Evolutionary conservation across 2,329 filamentous ascomycete genomes (phyloP), one percentile per base, ranked within the genome.

Genomic region (Fusarium cicatricum): DNA sequence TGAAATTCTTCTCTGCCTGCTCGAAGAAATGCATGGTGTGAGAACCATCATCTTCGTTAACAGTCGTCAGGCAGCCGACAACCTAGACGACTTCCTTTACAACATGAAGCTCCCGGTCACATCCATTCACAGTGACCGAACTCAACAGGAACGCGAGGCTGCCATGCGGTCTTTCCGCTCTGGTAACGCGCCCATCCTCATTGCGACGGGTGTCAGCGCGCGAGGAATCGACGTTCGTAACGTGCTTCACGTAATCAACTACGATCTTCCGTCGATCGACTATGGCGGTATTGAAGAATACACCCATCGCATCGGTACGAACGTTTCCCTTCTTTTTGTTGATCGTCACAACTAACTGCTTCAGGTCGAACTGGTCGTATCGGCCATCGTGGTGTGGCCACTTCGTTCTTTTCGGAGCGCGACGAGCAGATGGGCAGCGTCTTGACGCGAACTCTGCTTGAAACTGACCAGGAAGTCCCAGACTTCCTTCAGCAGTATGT

Each of bases 201-300:
- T 98, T 55, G 87, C 94, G 11, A 98, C 94, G 17, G 91, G 91
- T 41, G 85, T 99, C 45, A 88, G 90, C 45, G 90, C 92, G 70
- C 92, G 95, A 66, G 95, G 95, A 7, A 87, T 97, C 29, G 93
- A 98, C 66, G 89, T 97, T 31, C 85, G 85, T 53, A 92, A 95
- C 62, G 89, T 98, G 6, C 86, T 88, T 79, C 92, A 97, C 62
- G 90, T 99, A 56, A 89, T 99, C 82, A 98, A 99, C 77, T 98
- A 88, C 66, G 93, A 98, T 58, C 79, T 98, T 2, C 94, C 94
- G 0, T 86, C 82, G 5, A 76, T 81, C 37, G 79, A 86, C 1
- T 83, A 94, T 65, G 92, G 92, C n/a, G 94, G 93, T 2, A 96
- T 97, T 51, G 87, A 91, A 42, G 95, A 98, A 72, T 99, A 98